A percentile compares a stretch with the other conserved stretches of the same genome.
These are phyloP conservation scores for Hypoxylon sp. DNA, from an alignment of 2,329 filamentous ascomycete species.

Conservation along the genomic window DNA sequence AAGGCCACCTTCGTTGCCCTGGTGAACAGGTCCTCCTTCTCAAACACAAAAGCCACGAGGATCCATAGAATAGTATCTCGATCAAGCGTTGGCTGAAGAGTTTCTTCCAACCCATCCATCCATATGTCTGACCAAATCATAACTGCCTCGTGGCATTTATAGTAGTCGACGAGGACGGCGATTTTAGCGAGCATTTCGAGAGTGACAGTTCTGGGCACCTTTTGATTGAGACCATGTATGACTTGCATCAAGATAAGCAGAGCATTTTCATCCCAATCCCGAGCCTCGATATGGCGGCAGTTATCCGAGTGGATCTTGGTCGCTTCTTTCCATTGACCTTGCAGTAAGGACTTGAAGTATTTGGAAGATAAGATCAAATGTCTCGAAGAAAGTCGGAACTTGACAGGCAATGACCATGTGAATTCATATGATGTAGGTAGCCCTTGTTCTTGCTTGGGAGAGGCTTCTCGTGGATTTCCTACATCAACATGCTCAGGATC, in stretches of 20 bases:
- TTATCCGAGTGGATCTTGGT: not conserved
- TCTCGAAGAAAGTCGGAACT: slow-evolving; percentile 34
- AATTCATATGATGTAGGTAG: not conserved
- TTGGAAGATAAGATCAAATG: slow-evolving; percentile 40
- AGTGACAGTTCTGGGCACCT: slow-evolving; percentile 11
- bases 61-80: slow-evolving; percentile 18
- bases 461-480: not conserved
- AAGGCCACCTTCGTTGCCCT: slow-evolving; percentile 5
- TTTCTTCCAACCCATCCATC: not conserved
- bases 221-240: slow-evolving; percentile 29
- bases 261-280: slow-evolving; percentile 49
- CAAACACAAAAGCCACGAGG: slow-evolving; percentile 11
- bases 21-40: not conserved
- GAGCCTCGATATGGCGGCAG: slow-evolving; percentile 21
- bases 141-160: slow-evolving; percentile 31
- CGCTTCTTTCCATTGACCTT: slow-evolving; percentile 34
- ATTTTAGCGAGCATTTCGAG: slow-evolving; percentile 36
- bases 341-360: slow-evolving; percentile 30
- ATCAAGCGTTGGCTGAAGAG: not conserved
- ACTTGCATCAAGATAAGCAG: slow-evolving; percentile 47
- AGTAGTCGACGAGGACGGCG: slow-evolving; percentile 35
- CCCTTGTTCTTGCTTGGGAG: not conserved
- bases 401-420: not conserved
- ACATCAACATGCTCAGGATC: not conserved
- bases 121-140: slow-evolving; percentile 4